A percentile compares a stretch with the other conserved stretches of the same genome.
Conservation (phyloP, 2,329 filamentous ascomycete genomes). For the Coniochaeta prunicola region DNA sequence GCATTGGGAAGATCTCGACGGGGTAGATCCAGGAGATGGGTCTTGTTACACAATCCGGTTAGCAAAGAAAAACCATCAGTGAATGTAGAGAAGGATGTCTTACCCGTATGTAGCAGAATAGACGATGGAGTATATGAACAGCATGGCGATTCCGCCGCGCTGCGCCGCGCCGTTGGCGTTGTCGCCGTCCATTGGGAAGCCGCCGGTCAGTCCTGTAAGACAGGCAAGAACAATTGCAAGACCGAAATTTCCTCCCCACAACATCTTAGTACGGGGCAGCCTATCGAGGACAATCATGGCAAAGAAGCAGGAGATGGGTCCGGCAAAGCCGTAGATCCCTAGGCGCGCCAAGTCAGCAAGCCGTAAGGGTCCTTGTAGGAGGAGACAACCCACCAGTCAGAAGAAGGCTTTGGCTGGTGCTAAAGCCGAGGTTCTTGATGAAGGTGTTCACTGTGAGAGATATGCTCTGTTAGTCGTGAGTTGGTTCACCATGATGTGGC, state of each 20-base stretch:
- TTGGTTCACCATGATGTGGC: background rate
- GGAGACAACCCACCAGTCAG: background rate
- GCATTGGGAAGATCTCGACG: constrained; percentile 31
- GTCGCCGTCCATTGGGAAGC: background rate
- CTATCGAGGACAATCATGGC: background rate
- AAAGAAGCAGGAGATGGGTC: background rate
- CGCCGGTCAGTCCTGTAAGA: background rate
- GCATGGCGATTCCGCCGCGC: background rate
- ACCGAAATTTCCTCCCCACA: background rate
- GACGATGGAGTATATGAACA: background rate
- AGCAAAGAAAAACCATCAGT: constrained; percentile 27
- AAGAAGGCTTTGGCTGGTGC: background rate
- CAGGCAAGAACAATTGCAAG: background rate
- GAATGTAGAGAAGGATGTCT: constrained; percentile 11
- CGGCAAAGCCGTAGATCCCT: background rate
- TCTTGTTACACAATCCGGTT: background rate
- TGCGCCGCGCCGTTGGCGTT: background rate
- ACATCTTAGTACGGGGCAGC: background rate
- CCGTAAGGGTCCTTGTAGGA: background rate
- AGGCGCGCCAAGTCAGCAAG: background rate
- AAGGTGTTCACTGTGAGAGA: background rate
- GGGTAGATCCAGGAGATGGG: constrained; percentile 31
- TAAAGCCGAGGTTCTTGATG: background rate
- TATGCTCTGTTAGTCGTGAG: background rate
- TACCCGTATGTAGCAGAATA: background rate